These are phyloP conservation scores for Chaetomium sp. DNA, from an alignment of 2,329 filamentous ascomycete species.

Conservation along the genomic window DNA sequence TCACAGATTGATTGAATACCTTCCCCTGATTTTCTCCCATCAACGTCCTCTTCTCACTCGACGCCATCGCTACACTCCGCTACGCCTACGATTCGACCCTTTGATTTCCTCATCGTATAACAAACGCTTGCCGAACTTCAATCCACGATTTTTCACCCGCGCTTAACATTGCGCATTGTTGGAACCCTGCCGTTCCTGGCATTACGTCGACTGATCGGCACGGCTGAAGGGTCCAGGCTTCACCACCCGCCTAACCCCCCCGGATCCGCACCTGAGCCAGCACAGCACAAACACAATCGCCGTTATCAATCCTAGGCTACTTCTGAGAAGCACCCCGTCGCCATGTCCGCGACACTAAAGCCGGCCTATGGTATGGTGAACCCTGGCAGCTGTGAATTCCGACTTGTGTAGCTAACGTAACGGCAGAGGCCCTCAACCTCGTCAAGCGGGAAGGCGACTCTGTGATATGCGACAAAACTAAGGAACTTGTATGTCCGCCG, in stretches of 20 bases:
- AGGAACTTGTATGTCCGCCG: conserved; percentile 47
- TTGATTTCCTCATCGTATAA: background rate
- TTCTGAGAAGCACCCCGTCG: conserved; percentile 13
- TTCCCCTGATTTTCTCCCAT: background rate
- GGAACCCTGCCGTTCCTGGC: background rate
- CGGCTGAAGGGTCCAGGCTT: conserved; percentile 24
- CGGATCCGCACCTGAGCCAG: conserved; percentile 22
- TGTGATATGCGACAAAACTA: conserved; percentile 46
- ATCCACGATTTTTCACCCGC: background rate
- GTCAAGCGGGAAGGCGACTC: conserved; percentile 42
- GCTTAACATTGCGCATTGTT: background rate
- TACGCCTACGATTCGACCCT: background rate
- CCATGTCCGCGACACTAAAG: conserved; percentile 23
- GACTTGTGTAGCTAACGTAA: conserved; percentile 12
- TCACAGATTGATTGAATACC: conserved; percentile 14
- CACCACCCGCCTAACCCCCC: conserved; percentile 16
- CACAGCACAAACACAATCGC: conserved; percentile 9
- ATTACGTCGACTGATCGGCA: conserved; percentile 31
- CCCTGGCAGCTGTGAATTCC: background rate
- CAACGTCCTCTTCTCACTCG: conserved; percentile 7
- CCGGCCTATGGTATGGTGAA: conserved; percentile 17
- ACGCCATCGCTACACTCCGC: background rate
- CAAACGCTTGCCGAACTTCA: background rate
- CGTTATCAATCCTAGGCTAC: conserved; percentile 2
- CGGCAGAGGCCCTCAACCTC: conserved; percentile 13